Base-by-base conservation (phyloP, 78 protist genomes). In the Planoprotostelium fungivorum region DNA sequence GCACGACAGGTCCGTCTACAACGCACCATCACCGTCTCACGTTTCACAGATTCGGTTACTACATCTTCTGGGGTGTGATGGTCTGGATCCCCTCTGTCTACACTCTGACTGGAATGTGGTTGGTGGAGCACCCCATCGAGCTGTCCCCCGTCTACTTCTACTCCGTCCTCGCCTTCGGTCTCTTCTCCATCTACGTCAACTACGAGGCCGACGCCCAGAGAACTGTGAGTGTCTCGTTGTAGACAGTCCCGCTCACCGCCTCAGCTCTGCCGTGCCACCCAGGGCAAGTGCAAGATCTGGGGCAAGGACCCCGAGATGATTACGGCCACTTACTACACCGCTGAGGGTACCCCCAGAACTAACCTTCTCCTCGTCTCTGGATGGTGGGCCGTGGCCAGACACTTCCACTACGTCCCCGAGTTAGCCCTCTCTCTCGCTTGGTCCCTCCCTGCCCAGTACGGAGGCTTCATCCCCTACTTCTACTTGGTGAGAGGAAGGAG, bases 371-470 rank as follows among this genome's bases (percentile, higher is more conserved):
- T 90, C 85, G 37, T 84, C 37, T 86, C 90, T 25, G 98, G 98
- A 63, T 97, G 91, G 94, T 97, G 99, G 99, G 99, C 98, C 28
- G 10, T 90, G 35, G 96, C 98, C 36, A 89, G 98, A 25, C 95
- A 97, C 90, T 88, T 96, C 87, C 97, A 97, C 91, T 97, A 97
- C 93, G 34, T 94, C 9, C 98, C 98, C 37, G 98, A 97, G 31
- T 38, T 87, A 91, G 29, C 94, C 29, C 39, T 95, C 88, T 84
- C 85, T 0, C 63, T 88, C 63, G 86, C 96, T 0, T 89, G 91
- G 95, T 92, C 91, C 35, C 83, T 96, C 9, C 86, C 96, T 16
- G 87, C 93, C 86, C 96, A 34, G 31, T 63, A 51, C 35, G 63
- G 37, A 37, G 84, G 89, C 85, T 36, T 90, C 36, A 0, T 95